Percentiles rank a stretch among this genome's conserved stretches.
phyloP scores from a whole-genome alignment of 257 asterid species.

The Leonotis leonurus region DNA sequence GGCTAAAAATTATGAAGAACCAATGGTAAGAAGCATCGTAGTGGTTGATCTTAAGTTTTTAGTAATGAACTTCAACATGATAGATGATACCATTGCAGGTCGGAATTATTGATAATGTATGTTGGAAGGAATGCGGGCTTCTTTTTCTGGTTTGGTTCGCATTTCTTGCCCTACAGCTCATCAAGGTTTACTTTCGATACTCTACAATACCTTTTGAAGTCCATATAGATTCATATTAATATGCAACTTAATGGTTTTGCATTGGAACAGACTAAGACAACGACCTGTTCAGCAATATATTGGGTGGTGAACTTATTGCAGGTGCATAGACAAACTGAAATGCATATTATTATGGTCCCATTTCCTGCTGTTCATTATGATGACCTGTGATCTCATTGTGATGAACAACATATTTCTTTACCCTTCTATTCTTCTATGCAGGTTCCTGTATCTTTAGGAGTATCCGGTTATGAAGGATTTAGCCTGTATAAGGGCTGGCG shows the following conservation, averaged over 20 bases:
- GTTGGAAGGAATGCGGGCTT: slow-evolving; percentile 92
- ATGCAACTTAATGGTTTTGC: slow-evolving; percentile 11
- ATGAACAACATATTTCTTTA: background rate
- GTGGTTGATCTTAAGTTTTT: background rate
- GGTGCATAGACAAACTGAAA: slow-evolving; percentile 33
- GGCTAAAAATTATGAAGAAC: slow-evolving; percentile 37
- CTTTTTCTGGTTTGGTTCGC: slow-evolving; percentile 78
- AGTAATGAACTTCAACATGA: background rate
- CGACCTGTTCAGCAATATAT: slow-evolving; percentile 58
- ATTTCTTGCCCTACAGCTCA: slow-evolving; percentile 66
- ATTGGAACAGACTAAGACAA: slow-evolving; percentile 50
- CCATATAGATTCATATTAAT: background rate
- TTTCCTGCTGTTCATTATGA: too few species aligned
- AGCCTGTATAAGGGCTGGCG: slow-evolving; percentile 83
- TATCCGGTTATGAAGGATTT: slow-evolving; percentile 63
- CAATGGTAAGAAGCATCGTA: slow-evolving; percentile 36
- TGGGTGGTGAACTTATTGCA: slow-evolving; percentile 92
- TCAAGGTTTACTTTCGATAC: slow-evolving; percentile 51
- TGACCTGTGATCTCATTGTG: background rate
- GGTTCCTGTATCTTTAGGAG: slow-evolving; percentile 79
- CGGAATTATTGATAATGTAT: slow-evolving; percentile 65
- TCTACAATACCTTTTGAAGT: background rate
- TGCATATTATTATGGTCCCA: too few species aligned
- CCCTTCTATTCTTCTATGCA: slow-evolving; percentile 19
- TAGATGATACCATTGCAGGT: slow-evolving; percentile 40